These are phyloP conservation scores for Arthroderma sp. DNA, from an alignment of 2,329 filamentous ascomycete genomes.

Conservation along the genomic window DNA sequence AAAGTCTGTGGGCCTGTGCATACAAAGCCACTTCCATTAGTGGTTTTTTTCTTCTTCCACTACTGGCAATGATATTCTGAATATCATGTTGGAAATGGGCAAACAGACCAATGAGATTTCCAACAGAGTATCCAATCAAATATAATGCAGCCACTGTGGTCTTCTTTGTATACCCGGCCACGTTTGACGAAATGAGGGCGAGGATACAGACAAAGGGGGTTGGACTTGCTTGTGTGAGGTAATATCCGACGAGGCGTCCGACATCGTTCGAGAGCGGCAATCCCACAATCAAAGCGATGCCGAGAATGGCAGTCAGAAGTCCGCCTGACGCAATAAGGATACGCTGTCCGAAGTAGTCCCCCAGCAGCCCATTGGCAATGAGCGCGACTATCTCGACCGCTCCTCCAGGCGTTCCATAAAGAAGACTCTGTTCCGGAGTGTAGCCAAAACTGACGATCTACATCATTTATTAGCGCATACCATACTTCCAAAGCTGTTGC, in stretches of 20 bases:
- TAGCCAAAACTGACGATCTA: slow-evolving; percentile 52
- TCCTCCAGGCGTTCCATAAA: slow-evolving; percentile 53
- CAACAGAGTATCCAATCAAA: slow-evolving; percentile 36
- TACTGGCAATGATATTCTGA: not conserved
- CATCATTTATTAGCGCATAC: not conserved
- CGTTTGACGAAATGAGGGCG: slow-evolving; percentile 50
- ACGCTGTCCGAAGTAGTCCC: slow-evolving; percentile 44
- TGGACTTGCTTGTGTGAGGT: slow-evolving; percentile 48
- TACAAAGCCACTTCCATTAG: not conserved
- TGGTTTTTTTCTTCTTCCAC: not conserved
- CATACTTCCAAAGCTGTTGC: not conserved
- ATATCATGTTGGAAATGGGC: not conserved
- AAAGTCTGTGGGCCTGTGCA: slow-evolving; percentile 39
- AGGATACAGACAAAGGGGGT: slow-evolving; percentile 52
- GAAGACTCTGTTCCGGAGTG: slow-evolving; percentile 46
- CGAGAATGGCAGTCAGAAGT: slow-evolving; percentile 42
- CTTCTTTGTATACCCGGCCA: slow-evolving; percentile 42
- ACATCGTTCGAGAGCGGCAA: slow-evolving; percentile 44
- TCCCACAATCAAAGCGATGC: slow-evolving; percentile 52
- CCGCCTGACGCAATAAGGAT: slow-evolving; percentile 43
- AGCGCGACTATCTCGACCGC: slow-evolving; percentile 50
- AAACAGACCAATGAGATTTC: slow-evolving; percentile 42
- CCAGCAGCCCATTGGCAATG: slow-evolving; percentile 43
- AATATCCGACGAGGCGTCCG: slow-evolving; percentile 51
- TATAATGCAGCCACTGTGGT: slow-evolving; percentile 39